Conservation (phyloP, 257 asterid genomes). For the Solanum lycopersicoides region DNA sequence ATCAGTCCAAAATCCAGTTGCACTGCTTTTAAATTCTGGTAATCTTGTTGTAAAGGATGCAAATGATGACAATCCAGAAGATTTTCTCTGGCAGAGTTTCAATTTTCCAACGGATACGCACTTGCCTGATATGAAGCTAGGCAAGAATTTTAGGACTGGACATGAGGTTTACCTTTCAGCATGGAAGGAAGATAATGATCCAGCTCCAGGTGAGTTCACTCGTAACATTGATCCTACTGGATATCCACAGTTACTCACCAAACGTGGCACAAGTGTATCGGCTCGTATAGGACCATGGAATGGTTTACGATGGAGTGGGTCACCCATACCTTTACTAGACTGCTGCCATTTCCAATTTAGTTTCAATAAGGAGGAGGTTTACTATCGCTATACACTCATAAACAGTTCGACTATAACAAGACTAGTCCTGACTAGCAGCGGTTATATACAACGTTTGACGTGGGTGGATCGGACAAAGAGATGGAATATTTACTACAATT, state of each 20-base stretch:
- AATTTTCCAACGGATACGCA: background rate
- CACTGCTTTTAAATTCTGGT: background rate
- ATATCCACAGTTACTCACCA: background rate
- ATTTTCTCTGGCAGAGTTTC: background rate
- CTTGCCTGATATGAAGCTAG: background rate
- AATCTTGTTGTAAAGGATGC: background rate
- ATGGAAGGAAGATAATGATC: background rate
- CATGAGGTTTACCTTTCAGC: background rate
- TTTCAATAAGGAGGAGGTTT: background rate
- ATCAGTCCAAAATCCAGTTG: background rate
- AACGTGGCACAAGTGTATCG: background rate
- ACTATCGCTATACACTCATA: background rate
- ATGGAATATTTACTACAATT: background rate
- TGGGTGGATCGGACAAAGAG: conserved; percentile 2
- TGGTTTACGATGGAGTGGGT: conserved; percentile 15
- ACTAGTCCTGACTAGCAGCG: background rate
- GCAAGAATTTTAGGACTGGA: background rate
- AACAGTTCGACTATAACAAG: background rate
- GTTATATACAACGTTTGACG: background rate
- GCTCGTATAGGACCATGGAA: conserved; percentile 38
- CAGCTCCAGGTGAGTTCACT: background rate
- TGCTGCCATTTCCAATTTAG: background rate
- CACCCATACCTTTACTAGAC: background rate
- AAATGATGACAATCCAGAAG: background rate
- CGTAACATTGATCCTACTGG: conserved; percentile 18